These are phyloP conservation scores for Massariosphaeria phaeospora DNA, from an alignment of 495 filamentous ascomycete genomes.

Conservation along the genomic window DNA sequence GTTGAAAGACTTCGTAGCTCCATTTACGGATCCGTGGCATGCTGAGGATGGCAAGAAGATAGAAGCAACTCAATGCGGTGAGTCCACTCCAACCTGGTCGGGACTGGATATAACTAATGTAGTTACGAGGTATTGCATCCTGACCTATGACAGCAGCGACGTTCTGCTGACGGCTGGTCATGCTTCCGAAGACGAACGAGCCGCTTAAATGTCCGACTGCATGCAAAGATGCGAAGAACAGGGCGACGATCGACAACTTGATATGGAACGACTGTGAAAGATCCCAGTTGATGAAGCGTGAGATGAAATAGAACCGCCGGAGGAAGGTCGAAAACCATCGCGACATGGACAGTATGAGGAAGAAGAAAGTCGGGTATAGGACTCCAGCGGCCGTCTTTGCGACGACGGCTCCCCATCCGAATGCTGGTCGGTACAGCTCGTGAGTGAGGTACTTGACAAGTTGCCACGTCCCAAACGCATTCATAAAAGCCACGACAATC, in stretches of 20 bases:
- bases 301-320: slow-evolving; percentile 36
- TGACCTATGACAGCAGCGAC: slow-evolving; percentile 32
- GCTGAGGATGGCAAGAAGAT: slow-evolving; percentile 34
- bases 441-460: slow-evolving; percentile 38
- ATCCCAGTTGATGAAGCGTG: slow-evolving; percentile 44
- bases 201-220: slow-evolving; percentile 41
- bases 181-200: slow-evolving; percentile 37
- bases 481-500: slow-evolving; percentile 36
- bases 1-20: slow-evolving; percentile 42
- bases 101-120: slow-evolving; percentile 30
- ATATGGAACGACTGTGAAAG: slow-evolving; percentile 42
- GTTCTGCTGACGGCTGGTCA: slow-evolving; percentile 23
- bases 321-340: slow-evolving; percentile 39
- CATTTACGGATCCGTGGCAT: slow-evolving; percentile 36
- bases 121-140: slow-evolving; percentile 28
- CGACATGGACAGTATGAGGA: slow-evolving; percentile 42
- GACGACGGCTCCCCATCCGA: slow-evolving; percentile 42
- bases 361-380: slow-evolving; percentile 44
- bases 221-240: slow-evolving; percentile 40
- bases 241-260: slow-evolving; percentile 35
- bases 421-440: slow-evolving; percentile 26
- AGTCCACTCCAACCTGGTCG: slow-evolving; percentile 40
- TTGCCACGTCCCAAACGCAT: slow-evolving; percentile 42
- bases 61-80: slow-evolving; percentile 38
- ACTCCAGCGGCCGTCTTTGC: slow-evolving; percentile 42